These are phyloP conservation scores for Phialemonium atrogriseum DNA, from an alignment of 2,329 filamentous ascomycete genomes.

Conservation along the genomic window DNA sequence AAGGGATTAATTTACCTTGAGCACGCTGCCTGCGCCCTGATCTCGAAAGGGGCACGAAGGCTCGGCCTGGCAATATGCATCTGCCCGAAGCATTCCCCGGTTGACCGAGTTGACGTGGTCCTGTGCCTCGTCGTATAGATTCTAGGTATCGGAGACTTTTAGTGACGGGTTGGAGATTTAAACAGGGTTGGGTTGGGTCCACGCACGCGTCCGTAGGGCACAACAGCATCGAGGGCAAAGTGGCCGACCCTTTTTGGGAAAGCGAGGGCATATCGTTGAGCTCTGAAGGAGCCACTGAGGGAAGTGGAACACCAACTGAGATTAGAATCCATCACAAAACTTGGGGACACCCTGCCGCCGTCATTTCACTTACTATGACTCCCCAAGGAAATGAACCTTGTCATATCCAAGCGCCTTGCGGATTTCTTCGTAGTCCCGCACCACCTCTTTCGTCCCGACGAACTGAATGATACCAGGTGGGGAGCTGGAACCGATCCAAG, in stretches of 20 bases:
- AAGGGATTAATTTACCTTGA: slow-evolving; percentile 2
- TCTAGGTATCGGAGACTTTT: too few relatives aligned
- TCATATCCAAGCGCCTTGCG: slow-evolving; percentile 1
- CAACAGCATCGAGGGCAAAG: slow-evolving; percentile 3
- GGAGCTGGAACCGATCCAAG: slow-evolving; percentile 3
- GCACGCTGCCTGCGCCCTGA: not conserved
- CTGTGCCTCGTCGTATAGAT: slow-evolving; percentile 1
- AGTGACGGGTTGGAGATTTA: too few relatives aligned
- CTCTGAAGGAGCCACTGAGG: slow-evolving; percentile 1
- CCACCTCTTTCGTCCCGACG: slow-evolving; percentile 1
- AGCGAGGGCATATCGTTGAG: not conserved
- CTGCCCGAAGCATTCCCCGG: slow-evolving; percentile 1
- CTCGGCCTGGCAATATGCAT: slow-evolving; percentile 2
- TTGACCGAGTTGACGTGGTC: slow-evolving; percentile 1
- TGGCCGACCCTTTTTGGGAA: slow-evolving; percentile 2
- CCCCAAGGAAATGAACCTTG: slow-evolving; percentile 3
- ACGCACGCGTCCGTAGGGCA: slow-evolving; percentile 1
- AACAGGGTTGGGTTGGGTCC: too few relatives aligned
- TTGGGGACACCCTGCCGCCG: too few relatives aligned
- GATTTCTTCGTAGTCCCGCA: slow-evolving; percentile 3
- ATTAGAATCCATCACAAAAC: too few relatives aligned
- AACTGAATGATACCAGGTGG: slow-evolving; percentile 4
- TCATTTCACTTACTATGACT: slow-evolving; percentile 2
- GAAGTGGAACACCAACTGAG: too few relatives aligned
- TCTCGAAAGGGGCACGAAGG: slow-evolving; percentile 1